Conservation (phyloP, 2,329 filamentous ascomycete genomes). For the Zasmidium citrigriseum region DNA sequence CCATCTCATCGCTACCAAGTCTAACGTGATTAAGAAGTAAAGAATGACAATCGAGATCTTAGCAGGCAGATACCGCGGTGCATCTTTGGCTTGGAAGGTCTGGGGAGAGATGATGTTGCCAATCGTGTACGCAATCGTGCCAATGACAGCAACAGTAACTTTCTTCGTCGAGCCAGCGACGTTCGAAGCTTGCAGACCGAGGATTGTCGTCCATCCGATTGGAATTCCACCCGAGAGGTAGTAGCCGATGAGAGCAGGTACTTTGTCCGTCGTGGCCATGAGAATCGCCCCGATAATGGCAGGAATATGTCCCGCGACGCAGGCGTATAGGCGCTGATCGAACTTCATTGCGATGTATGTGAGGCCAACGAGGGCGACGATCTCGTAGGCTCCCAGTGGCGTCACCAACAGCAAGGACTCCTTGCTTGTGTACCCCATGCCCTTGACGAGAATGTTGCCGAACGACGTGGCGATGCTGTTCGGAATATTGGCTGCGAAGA, state of each 20-base stretch:
- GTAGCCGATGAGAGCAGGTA: background rate
- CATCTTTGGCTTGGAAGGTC: constrained; percentile 3
- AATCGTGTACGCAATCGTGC: background rate
- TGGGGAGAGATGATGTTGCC: constrained; percentile 2
- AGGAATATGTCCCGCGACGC: constrained; percentile 1
- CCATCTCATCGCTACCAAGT: background rate
- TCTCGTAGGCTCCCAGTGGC: constrained; percentile 1
- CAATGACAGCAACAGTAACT: background rate
- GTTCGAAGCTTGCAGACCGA: background rate
- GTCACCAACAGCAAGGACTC: background rate
- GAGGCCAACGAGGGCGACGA: background rate
- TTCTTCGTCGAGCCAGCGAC: background rate
- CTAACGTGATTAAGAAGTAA: background rate
- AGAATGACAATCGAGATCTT: constrained; percentile 3
- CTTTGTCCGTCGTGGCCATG: background rate
- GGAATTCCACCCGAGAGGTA: background rate
- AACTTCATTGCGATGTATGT: constrained; percentile 2
- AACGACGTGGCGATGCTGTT: constrained; percentile 43
- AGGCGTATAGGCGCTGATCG: background rate
- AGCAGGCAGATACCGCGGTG: background rate
- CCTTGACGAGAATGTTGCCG: background rate
- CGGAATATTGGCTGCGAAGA: constrained; percentile 58
- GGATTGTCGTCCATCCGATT: constrained; percentile 1
- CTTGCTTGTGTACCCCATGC: background rate
- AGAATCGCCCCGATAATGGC: background rate